phyloP scores from a whole-genome alignment of 1,139 yeast species.

The Debaryomyces fabryi region DNA sequence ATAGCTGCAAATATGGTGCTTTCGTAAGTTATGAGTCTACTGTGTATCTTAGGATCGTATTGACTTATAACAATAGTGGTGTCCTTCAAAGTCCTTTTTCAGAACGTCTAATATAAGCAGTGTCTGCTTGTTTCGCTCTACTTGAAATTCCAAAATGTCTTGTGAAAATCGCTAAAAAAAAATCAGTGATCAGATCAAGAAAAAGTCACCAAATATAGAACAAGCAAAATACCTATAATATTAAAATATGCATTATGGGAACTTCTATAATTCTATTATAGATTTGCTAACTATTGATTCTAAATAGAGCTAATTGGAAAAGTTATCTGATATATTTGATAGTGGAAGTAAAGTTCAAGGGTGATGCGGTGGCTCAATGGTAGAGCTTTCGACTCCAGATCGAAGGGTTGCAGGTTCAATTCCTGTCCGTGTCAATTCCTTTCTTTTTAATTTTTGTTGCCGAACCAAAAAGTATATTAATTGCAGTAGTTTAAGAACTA shows the following conservation, averaged over 20 bases:
- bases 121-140: neutral
- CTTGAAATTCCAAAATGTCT: neutral
- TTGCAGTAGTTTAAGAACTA: neutral
- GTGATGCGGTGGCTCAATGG: constrained; percentile 92
- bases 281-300: no score
- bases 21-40: neutral
- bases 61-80: neutral
- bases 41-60: neutral
- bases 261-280: no score
- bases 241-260: neutral
- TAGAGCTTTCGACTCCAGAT: constrained; percentile 86
- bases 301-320: neutral
- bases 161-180: neutral
- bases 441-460: constrained; percentile 10
- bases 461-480: neutral
- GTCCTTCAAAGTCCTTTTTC: neutral
- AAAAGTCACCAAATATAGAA: neutral
- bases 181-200: neutral
- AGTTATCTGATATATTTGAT: neutral
- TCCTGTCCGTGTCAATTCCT: constrained; percentile 39
- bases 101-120: neutral
- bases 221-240: neutral
- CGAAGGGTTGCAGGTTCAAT: constrained; percentile 42
- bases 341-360: constrained; percentile 18
- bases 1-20: neutral